These are phyloP conservation scores for Penicillium steckii DNA, from an alignment of 495 filamentous ascomycete genomes.

Conservation along the genomic window DNA sequence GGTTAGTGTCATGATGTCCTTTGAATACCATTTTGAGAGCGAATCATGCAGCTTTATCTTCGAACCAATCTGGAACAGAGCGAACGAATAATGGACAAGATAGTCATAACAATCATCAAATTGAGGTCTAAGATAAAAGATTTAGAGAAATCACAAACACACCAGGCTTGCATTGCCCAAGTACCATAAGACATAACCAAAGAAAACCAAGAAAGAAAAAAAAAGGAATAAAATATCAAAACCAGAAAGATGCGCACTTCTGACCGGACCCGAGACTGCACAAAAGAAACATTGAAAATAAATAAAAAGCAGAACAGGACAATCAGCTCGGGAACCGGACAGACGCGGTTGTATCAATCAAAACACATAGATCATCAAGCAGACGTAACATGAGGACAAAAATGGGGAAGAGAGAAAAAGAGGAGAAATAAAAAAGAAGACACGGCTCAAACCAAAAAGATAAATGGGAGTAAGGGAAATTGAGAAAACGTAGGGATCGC, in stretches of 20 bases:
- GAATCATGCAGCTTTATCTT: no score
- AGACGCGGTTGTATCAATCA: slow-evolving; percentile 56
- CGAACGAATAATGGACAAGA: background rate
- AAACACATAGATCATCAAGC: slow-evolving; percentile 37
- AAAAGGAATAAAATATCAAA: slow-evolving; percentile 16
- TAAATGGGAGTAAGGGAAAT: background rate
- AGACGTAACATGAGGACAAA: slow-evolving; percentile 31
- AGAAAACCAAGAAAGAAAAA: slow-evolving; percentile 18
- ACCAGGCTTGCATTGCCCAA: slow-evolving; percentile 27
- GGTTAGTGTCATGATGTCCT: no score
- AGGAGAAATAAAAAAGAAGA: no score
- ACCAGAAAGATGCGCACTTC: slow-evolving; percentile 51
- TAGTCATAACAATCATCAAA: slow-evolving; percentile 25
- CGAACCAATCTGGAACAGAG: no score
- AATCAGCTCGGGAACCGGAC: slow-evolving; percentile 34
- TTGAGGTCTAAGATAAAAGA: slow-evolving; percentile 19
- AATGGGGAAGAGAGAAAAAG: slow-evolving; percentile 18
- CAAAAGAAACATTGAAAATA: slow-evolving; percentile 23
- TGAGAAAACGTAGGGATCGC: slow-evolving; percentile 2
- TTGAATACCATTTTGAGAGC: no score
- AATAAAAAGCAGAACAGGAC: slow-evolving; percentile 24
- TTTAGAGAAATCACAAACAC: slow-evolving; percentile 8
- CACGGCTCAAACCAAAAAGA: no score
- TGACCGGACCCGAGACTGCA: slow-evolving; percentile 38
- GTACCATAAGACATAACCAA: background rate